Percentiles rank a stretch among this genome's conserved stretches.
Conservation (phyloP, 345 rosid species). For the Eucalyptus marginata region DNA sequence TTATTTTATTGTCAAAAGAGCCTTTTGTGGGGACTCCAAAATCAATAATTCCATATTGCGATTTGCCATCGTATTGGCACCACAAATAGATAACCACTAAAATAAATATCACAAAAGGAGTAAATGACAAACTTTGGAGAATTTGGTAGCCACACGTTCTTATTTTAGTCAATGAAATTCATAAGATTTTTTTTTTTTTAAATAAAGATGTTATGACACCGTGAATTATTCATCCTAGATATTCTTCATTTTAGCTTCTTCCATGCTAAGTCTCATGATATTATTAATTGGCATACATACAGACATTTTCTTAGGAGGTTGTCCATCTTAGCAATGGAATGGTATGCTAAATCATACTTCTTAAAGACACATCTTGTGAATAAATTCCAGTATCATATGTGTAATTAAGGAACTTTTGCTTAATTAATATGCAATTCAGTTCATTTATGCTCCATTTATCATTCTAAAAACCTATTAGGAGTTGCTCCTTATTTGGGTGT, state of each 20-base stretch:
- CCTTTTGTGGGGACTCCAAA: neutral
- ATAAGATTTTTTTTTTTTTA: too few relatives aligned
- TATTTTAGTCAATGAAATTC: neutral
- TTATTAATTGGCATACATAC: accelerated
- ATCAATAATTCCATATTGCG: neutral
- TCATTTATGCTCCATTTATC: neutral
- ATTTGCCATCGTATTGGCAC: neutral
- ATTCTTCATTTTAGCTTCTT: accelerated
- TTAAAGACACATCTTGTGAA: neutral
- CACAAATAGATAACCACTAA: accelerated
- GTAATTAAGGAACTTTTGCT: neutral
- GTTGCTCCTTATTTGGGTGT: neutral
- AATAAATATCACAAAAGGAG: accelerated
- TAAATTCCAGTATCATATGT: neutral
- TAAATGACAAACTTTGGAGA: neutral
- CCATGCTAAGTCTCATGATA: neutral
- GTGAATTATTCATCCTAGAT: neutral
- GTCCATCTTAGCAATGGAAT: neutral
- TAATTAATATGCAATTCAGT: neutral
- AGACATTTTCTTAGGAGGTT: neutral
- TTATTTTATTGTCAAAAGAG: neutral
- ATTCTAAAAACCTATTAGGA: neutral
- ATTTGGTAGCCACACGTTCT: neutral
- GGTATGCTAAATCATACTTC: neutral
- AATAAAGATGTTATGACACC: neutral